Conservation (phyloP, 371 early-diverging fungal genomes). For the Encephalitozoon hellem region DNA sequence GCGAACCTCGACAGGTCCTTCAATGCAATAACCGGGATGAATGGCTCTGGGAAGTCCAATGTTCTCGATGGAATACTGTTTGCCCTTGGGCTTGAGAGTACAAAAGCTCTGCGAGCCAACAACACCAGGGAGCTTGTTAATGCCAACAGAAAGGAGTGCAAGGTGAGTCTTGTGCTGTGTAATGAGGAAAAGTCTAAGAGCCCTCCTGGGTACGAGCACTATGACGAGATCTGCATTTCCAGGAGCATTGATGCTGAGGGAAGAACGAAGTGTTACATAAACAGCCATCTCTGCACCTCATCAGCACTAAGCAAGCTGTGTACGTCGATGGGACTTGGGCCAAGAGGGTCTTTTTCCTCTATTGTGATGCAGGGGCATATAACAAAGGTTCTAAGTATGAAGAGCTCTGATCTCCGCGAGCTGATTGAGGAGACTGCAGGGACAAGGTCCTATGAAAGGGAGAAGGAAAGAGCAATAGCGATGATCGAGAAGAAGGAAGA, state of each 20-base stretch:
- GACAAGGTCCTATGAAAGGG: slow-evolving; percentile 87
- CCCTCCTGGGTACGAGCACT: slow-evolving; percentile 79
- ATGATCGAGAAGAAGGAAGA: slow-evolving; percentile 86
- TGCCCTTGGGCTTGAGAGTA: slow-evolving; percentile 83
- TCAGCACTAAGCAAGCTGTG: slow-evolving; percentile 32
- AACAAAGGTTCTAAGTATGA: slow-evolving; percentile 96
- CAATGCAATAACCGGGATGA: slow-evolving; percentile 96
- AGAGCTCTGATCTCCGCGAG: slow-evolving; percentile 77
- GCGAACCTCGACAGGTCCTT: slow-evolving; percentile 63
- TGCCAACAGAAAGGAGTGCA: slow-evolving; percentile 63
- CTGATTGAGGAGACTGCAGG: slow-evolving; percentile 98
- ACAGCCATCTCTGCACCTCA: slow-evolving; percentile 17
- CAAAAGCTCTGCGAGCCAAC: slow-evolving; percentile 29
- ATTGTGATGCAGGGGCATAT: slow-evolving; percentile 85
- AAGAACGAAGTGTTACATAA: slow-evolving; percentile 40
- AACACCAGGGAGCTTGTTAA: slow-evolving; percentile 50
- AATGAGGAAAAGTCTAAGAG: slow-evolving; percentile 73
- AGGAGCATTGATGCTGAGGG: slow-evolving; percentile 59
- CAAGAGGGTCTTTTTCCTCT: slow-evolving; percentile 35
- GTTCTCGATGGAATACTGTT: slow-evolving; percentile 97
- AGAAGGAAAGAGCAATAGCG: slow-evolving; percentile 81
- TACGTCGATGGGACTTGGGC: slow-evolving; percentile 21
- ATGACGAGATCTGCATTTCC: slow-evolving; percentile 73
- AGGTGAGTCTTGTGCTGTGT: slow-evolving; percentile 85
- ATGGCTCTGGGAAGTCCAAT: slow-evolving; percentile 98